These are phyloP conservation scores for Rubus parviflorus DNA, from an alignment of 306 rosid species.

Conservation along the genomic window DNA sequence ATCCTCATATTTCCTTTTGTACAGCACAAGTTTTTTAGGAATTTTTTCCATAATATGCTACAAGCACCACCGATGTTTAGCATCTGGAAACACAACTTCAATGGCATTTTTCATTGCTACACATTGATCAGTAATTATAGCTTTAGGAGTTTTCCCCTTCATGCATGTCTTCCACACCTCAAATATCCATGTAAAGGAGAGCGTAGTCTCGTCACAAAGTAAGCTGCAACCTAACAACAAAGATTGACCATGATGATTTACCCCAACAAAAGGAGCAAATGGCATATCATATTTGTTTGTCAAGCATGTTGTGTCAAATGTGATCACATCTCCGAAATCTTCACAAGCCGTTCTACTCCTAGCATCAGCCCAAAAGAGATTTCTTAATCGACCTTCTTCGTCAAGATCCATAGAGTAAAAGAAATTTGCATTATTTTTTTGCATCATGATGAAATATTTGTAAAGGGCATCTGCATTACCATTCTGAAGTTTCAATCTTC, in stretches of 20 bases:
- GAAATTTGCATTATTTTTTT: too few species aligned
- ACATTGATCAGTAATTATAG: not conserved
- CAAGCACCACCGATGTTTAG: not conserved
- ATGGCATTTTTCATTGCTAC: not conserved
- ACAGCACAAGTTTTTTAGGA: not conserved
- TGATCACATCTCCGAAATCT: not conserved
- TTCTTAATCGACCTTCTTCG: too few species aligned
- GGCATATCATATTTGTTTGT: not conserved
- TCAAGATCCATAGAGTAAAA: too few species aligned
- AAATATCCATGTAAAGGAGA: not conserved
- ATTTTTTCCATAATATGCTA: not conserved
- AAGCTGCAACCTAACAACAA: not conserved
- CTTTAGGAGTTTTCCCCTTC: not conserved
- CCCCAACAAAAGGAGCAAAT: not conserved
- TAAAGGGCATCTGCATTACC: constrained; percentile 4
- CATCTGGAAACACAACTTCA: not conserved
- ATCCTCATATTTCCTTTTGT: too few species aligned
- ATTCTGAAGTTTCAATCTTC: not conserved
- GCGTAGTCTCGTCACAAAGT: not conserved
- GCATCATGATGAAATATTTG: not conserved
- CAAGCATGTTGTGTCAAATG: not conserved
- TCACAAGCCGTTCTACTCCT: not conserved
- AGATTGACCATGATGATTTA: not conserved
- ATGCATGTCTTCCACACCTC: not conserved
- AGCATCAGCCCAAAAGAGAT: too few species aligned